Evolutionary conservation across 2,329 filamentous ascomycete species (phyloP), one percentile per base, ranked within the genome.

Genomic region (Leptosphaerulina australis): DNA sequence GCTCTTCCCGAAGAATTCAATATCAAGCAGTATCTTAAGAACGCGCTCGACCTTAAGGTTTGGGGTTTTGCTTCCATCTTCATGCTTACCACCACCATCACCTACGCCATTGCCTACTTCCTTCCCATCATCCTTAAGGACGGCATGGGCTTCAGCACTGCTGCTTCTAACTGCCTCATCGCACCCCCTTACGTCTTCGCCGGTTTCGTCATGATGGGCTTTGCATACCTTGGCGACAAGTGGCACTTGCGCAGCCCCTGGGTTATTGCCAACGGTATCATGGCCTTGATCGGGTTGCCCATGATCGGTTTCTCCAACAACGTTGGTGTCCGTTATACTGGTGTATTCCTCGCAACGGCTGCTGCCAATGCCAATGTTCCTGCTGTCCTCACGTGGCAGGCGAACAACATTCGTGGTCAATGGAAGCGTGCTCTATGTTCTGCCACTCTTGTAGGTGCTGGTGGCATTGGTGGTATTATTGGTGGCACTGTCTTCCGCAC

Each of bases 341-440:
- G 88, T 41, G 81, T 90, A 46, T 92, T 91, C 75, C 76, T 92
- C 38, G 81, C 84, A 10, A 87, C 87, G 0, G 87, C 87, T 0
- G 89, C 88, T 4, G 84, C 86, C 57, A 91, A 91, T 70, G 82
- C 85, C 57, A 94, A 93, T 66, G 79, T 93, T 3, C 90, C 91
- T 0, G 79, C 83, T 2, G 77, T 84, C 36, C 83, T 95, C 74
- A 82, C 88, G 0, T 94, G 90, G 76, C 90, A 93, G 75, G 88
- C 89, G 28, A 94, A 93, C 75, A 95, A 95, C 73, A 87, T 95
- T 66, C 85, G 88, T 40, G 90, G 90, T 0, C 90, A 94, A 74
- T 94, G 90, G 88, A 95, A 92, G 76, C 84, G 91, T 30, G 90
- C 90, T 1, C 85, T 94, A 54, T 87, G 84, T 69, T 88, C 84